A percentile compares a stretch with the other conserved stretches of the same genome.
phyloP scores from a whole-genome alignment of 305 asterid species.

The Fraxinus platypoda region DNA sequence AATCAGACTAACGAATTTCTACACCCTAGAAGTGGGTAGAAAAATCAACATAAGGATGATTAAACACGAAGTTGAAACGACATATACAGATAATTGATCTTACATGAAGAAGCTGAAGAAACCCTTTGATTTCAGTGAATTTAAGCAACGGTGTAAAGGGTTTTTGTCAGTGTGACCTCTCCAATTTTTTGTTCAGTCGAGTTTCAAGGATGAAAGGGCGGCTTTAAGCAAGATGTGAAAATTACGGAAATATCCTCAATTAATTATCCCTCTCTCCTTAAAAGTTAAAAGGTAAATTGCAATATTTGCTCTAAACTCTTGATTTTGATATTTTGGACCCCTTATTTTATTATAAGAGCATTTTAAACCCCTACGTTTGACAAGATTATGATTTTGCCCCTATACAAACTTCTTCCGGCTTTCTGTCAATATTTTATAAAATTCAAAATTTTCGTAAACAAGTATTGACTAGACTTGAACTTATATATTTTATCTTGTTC shows the following conservation, averaged over 20 bases:
- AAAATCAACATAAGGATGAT: neutral
- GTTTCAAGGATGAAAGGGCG: neutral
- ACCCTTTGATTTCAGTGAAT: constrained; percentile 8
- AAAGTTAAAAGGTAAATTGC: neutral
- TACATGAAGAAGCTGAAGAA: constrained; percentile 9
- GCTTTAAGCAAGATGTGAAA: neutral
- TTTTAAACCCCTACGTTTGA: neutral
- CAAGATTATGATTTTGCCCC: neutral
- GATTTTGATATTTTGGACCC: neutral
- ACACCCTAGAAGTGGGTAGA: neutral
- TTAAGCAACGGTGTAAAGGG: neutral
- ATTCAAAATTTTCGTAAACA: neutral
- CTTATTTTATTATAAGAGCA: neutral
- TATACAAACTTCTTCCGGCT: neutral
- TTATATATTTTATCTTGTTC: neutral
- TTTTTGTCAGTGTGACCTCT: neutral
- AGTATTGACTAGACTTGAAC: neutral
- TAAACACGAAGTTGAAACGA: neutral
- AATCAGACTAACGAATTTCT: neutral
- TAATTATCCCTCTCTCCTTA: neutral
- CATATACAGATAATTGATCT: neutral
- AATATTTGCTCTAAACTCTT: neutral
- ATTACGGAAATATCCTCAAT: constrained; percentile 4
- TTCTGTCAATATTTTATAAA: neutral
- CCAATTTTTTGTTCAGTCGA: neutral